A percentile compares a stretch with the other conserved stretches of the same genome.
Evolutionary conservation across 208 protist species (phyloP).

Genomic region (Acanthamoeba divionensis): DNA sequence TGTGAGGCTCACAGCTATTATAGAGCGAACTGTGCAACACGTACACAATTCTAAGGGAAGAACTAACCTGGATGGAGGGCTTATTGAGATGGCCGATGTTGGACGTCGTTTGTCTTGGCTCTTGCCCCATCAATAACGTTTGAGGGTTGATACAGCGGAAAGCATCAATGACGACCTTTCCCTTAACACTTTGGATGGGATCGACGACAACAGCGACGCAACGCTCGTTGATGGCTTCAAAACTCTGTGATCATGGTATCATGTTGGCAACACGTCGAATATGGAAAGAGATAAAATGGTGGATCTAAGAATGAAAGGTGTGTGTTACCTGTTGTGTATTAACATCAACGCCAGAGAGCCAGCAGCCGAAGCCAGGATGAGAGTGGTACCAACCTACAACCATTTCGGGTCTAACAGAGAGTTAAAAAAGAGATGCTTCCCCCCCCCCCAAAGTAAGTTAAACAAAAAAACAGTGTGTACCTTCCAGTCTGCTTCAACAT

Average conservation of each 20-base stretch:
- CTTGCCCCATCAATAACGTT: conserved; percentile 87
- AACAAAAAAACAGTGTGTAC: no score
- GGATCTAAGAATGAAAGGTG: neutral
- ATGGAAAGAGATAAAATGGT: neutral
- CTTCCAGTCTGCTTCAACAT: conserved; percentile 97
- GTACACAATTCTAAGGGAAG: neutral
- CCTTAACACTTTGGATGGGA: conserved; percentile 99
- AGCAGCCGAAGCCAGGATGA: conserved; percentile 99
- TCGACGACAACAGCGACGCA: conserved; percentile 99
- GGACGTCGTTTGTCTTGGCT: conserved; percentile 98
- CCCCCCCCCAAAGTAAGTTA: no score
- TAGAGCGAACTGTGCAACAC: no score
- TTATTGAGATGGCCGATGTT: conserved; percentile 98
- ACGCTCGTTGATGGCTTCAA: conserved; percentile 96
- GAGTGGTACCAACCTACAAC: conserved; percentile 99
- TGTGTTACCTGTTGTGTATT: conserved; percentile 93
- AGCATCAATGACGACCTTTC: conserved; percentile 99
- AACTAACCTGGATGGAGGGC: conserved; percentile 89
- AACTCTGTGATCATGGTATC: conserved; percentile 84
- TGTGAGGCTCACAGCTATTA: no score
- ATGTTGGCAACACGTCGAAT: neutral
- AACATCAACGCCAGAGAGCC: conserved; percentile 99
- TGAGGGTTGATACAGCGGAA: conserved; percentile 96
- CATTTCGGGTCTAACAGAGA: conserved; percentile 91
- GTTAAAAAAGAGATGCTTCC: no score